phyloP scores from a whole-genome alignment of 1,284 basidiomycete genomes.

The Tilletia horrida region DNA sequence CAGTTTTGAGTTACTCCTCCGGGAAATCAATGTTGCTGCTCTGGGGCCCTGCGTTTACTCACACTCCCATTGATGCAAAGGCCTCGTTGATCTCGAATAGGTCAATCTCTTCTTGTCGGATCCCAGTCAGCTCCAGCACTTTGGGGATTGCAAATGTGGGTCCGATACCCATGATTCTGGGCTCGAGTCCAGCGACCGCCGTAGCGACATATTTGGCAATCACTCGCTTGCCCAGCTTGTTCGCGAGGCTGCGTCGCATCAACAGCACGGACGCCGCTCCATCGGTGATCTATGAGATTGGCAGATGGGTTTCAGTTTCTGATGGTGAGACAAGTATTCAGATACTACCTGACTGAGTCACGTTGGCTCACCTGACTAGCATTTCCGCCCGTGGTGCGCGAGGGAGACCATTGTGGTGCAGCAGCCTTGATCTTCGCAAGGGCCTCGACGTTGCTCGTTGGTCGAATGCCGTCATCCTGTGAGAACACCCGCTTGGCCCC shows the following conservation, averaged over 20 bases:
- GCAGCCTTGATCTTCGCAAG: constrained; percentile 71
- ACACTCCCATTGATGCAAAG: constrained; percentile 78
- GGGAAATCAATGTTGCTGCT: neutral
- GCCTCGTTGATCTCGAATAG: constrained; percentile 89
- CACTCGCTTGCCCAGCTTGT: constrained; percentile 70
- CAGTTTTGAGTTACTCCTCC: neutral
- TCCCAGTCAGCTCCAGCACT: constrained; percentile 66
- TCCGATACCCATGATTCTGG: constrained; percentile 75
- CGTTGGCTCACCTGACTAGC: constrained; percentile 62
- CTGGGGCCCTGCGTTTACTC: neutral
- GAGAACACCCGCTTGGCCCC: constrained; percentile 64
- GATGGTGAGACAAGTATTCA: neutral
- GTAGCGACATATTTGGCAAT: constrained; percentile 76
- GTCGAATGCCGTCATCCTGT: constrained; percentile 78
- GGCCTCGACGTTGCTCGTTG: constrained; percentile 69
- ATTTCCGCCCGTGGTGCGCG: constrained; percentile 80
- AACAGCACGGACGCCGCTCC: constrained; percentile 79
- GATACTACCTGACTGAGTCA: neutral
- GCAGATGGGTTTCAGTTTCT: too few species aligned
- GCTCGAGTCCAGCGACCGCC: constrained; percentile 68
- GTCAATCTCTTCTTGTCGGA: constrained; percentile 71
- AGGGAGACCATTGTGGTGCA: constrained; percentile 81
- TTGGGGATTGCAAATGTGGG: constrained; percentile 70
- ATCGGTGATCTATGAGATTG: constrained; percentile 66
- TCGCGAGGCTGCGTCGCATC: constrained; percentile 80